Conservation (phyloP, 1,284 basidiomycete genomes). For the Afroboletus lepidellus region DNA sequence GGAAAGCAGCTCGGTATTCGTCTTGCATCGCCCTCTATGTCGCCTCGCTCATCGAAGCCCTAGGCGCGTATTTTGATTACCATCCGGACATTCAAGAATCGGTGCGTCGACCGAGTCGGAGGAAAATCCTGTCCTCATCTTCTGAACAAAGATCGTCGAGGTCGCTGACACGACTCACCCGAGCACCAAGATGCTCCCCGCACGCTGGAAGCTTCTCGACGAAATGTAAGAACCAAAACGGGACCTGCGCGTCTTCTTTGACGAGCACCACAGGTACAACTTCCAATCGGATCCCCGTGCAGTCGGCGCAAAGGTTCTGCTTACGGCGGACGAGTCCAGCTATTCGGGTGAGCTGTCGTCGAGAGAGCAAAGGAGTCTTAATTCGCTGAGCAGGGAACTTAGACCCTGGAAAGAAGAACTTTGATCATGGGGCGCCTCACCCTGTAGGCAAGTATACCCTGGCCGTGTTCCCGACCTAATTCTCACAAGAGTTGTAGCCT, state of each 20-base stretch:
- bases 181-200: constrained; percentile 54
- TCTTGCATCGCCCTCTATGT: not conserved
- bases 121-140: not conserved
- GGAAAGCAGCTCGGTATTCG: constrained; percentile 38
- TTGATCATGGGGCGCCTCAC: constrained; percentile 52
- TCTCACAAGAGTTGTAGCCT: constrained; percentile 31
- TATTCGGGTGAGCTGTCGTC: constrained; percentile 25
- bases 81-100: constrained; percentile 61
- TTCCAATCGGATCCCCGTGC: constrained; percentile 64
- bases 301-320: constrained; percentile 52
- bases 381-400: constrained; percentile 27
- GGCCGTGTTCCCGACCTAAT: not conserved
- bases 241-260: not conserved
- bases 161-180: constrained; percentile 55
- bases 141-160: constrained; percentile 47
- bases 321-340: constrained; percentile 45
- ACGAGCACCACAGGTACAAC: constrained; percentile 48
- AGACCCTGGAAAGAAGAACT: constrained; percentile 46
- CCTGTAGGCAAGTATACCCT: constrained; percentile 60
- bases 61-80: constrained; percentile 63
- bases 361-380: too few species aligned
- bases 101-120: constrained; percentile 24
- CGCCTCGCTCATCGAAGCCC: not conserved
- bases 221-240: constrained; percentile 40
- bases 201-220: constrained; percentile 50